Base-by-base conservation (phyloP, 441 rosid genomes). In the Raphanus hybrid region DNA sequence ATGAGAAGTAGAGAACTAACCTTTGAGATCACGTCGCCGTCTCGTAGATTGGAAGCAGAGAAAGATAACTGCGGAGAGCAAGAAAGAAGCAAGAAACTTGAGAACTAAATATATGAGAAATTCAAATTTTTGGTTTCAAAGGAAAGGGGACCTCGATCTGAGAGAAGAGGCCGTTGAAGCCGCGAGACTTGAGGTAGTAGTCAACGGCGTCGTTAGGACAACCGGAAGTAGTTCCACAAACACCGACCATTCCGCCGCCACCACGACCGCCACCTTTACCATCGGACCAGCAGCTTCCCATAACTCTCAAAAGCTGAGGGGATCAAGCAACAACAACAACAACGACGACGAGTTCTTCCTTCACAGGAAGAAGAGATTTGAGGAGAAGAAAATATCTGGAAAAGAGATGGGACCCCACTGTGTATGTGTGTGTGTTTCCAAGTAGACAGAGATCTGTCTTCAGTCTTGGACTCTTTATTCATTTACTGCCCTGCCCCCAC, bases 211-310 rank as follows among this genome's bases (percentile, higher is more conserved):
- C 96, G 82, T 90, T 91, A 26, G 83, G 74, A 69, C 65, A 75
- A 61, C 82, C 77, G 64, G 85, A 61, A 39, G 86, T 57, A 63
- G 82, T 63, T 5, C 85, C 75, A 14, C 88, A 84, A 37, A 87
- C 59, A 8, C 73, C 76, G 8, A 45, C 64, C 64, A 64, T 64
- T 63, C 79, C 78, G 23, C 70, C 96, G 37, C 90, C 88, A 5
- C 84, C 83, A 45, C 90, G 88, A 5, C 84, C 83, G 39, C 91
- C 88, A 64, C 39, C 39, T 34, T 34, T 34, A 34, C 74, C 88
- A 75, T 89, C 93, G 29, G 99, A 94, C 87, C 86, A 92, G 80
- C 99, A 94, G 73, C 91, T 92, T 57, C 99, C 99, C 99, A 93
- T 93, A 0, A 8, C 58, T 60, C 57, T 27, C 57, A 71, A 11